Base-by-base conservation (phyloP, 108 stramenopile species). In the Nitzschia inconspicua region DNA sequence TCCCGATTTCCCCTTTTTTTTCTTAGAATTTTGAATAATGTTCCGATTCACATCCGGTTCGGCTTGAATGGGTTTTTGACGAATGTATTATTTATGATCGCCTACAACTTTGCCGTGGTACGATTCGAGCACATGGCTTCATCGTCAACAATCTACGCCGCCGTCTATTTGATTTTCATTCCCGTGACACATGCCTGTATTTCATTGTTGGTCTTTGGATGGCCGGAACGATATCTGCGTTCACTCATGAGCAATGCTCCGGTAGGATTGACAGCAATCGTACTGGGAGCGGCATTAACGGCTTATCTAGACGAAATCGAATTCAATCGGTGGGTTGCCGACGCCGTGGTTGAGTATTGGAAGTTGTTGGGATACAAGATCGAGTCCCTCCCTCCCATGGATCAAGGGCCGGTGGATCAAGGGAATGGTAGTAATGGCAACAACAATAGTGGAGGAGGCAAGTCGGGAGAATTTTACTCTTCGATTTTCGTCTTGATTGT, bases 221-320 rank as follows among this genome's bases (percentile, higher is more conserved):
- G 92, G 92, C 92, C 92, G 0, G 78, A 84, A 29, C 49, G 76
- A 30, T 94, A 94, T 59, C n/a, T 88, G 2, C 63, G 59, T 5
- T 84, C 82, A 20, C 55, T 94, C 16, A 32, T 83, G 61, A 72
- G 78, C 47, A 94, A 90, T 69, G 65, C 77, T 47, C 92, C 92
- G 25, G 84, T 94, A 58, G 92, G 92, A 34, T 63, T 94, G 62
- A 86, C 85, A 8, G 88, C 88, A 16, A 86, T 90, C 47, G 82
- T 63, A 0, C 56, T 94, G 20, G 92, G 92, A 7, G 57, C 86
- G 9, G 49, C 57, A 3, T 62, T 85, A 34, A 94, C 89, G 10
- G 92, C 84, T 23, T 86, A 84, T 52, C 46, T 90, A 47, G 87
- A 85, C 25, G 49, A 68, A 20, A 68, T 81, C 32, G 73, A 70